Percentiles rank a stretch among this genome's conserved stretches.
Evolutionary conservation across 257 asterid genomes (phyloP).

Genomic region (Eucommia ulmoides): DNA sequence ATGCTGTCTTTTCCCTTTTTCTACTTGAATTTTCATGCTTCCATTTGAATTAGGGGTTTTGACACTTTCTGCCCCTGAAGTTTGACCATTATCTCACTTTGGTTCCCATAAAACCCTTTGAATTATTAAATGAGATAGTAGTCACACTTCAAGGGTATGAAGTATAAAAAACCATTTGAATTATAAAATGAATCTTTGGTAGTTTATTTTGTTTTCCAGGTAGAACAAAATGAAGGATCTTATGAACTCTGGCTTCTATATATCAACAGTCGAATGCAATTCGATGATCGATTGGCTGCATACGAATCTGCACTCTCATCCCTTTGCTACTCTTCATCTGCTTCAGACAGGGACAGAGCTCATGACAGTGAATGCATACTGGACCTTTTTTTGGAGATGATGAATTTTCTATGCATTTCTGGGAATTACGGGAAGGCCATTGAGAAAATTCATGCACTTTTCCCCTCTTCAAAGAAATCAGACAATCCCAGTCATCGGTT

Average conservation of each 20-base stretch:
- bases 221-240: conserved; percentile 16
- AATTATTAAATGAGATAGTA: no score
- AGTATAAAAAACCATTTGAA: no score
- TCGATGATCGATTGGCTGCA: conserved; percentile 29
- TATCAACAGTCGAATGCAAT: conserved; percentile 27
- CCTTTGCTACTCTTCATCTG: conserved; percentile 16
- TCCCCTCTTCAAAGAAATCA: conserved; percentile 13
- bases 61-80: no score
- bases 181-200: no score
- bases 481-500: conserved; percentile 11
- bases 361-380: conserved; percentile 24
- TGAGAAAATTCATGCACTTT: conserved; percentile 25
- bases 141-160: no score
- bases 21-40: no score
- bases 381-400: conserved; percentile 38
- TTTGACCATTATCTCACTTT: no score
- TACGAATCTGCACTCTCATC: conserved; percentile 31
- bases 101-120: no score
- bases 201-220: conserved; percentile 26
- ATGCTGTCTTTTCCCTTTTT: no score
- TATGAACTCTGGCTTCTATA: conserved; percentile 40
- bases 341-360: conserved; percentile 10
- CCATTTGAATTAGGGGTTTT: no score
- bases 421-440: conserved; percentile 26
- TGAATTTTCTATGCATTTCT: conserved; percentile 29